These are phyloP conservation scores for Trichoderma arundinaceum DNA, from an alignment of 2,329 filamentous ascomycete species.

Conservation along the genomic window DNA sequence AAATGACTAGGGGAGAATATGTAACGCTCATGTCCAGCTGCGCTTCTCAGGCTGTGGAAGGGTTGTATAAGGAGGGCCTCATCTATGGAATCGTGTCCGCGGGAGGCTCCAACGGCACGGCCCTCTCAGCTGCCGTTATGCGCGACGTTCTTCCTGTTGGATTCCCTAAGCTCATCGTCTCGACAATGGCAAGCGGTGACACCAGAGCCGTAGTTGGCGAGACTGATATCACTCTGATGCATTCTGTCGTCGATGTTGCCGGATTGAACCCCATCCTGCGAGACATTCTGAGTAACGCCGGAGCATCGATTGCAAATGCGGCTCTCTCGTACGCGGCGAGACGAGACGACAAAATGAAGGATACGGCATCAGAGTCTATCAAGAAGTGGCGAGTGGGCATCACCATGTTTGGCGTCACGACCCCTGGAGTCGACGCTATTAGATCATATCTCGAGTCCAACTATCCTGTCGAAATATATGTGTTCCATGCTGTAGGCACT, in stretches of 20 bases:
- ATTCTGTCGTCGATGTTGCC: conserved; percentile 73
- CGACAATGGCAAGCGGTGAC: conserved; percentile 71
- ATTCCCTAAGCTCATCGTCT: conserved; percentile 73
- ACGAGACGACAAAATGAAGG: conserved; percentile 14
- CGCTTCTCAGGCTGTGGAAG: conserved; percentile 50
- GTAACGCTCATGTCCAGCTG: conserved; percentile 60
- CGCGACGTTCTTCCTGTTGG: conserved; percentile 64
- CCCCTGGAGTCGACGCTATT: conserved; percentile 64
- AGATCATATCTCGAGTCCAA: conserved; percentile 55
- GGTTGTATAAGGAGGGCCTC: conserved; percentile 44
- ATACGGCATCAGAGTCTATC: conserved; percentile 12
- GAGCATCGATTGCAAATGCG: conserved; percentile 65
- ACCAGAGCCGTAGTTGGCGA: conserved; percentile 69
- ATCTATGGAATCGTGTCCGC: conserved; percentile 64
- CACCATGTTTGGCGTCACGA: conserved; percentile 79
- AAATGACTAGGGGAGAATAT: conserved; percentile 58
- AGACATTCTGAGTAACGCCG: conserved; percentile 66
- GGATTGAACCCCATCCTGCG: conserved; percentile 66
- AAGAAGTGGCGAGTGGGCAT: conserved; percentile 61
- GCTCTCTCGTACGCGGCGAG: conserved; percentile 50
- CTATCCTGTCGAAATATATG: conserved; percentile 60
- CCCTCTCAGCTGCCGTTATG: conserved; percentile 66
- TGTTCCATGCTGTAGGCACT: conserved; percentile 73
- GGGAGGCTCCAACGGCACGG: conserved; percentile 68
- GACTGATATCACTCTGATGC: conserved; percentile 72